Conservation (phyloP, 1,284 basidiomycete species). For the Cryptococcus sp. region DNA sequence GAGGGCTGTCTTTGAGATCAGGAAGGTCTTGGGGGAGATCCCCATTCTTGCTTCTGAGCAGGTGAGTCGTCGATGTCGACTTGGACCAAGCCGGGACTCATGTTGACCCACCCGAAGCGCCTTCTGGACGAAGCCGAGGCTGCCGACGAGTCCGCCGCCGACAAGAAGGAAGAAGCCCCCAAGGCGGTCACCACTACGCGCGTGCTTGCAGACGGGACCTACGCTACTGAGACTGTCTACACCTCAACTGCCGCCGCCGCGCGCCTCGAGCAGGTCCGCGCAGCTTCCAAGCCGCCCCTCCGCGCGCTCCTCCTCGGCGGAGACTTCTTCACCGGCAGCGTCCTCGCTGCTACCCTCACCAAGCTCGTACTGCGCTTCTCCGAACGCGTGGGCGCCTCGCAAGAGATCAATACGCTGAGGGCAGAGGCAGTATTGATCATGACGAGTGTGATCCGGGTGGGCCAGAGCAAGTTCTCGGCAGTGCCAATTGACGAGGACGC, state of each 20-base stretch:
- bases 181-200: slow-evolving; percentile 55
- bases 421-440: slow-evolving; percentile 99
- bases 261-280: slow-evolving; percentile 73
- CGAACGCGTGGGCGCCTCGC: slow-evolving; percentile 59
- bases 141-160: slow-evolving; percentile 51
- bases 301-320: slow-evolving; percentile 87
- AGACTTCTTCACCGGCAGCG: slow-evolving; percentile 94
- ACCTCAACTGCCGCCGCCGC: slow-evolving; percentile 64
- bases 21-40: slow-evolving; percentile 89
- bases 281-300: slow-evolving; percentile 84
- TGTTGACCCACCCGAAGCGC: slow-evolving; percentile 45
- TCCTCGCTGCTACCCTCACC: slow-evolving; percentile 81
- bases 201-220: slow-evolving; percentile 94
- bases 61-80: slow-evolving; percentile 36
- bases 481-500: slow-evolving; percentile 98
- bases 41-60: slow-evolving; percentile 92
- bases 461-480: slow-evolving; percentile 91
- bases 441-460: slow-evolving; percentile 93
- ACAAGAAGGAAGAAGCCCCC: slow-evolving; percentile 48
- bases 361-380: slow-evolving; percentile 86
- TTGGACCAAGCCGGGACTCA: background rate
- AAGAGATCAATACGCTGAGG: slow-evolving; percentile 67
- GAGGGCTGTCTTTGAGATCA: slow-evolving; percentile 71
- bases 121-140: slow-evolving; percentile 70
- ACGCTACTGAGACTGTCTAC: slow-evolving; percentile 94